Percentiles rank a stretch among this genome's conserved stretches.
These are phyloP conservation scores for Allium sativum DNA, from an alignment of 106 monocot species.

Conservation along the genomic window DNA sequence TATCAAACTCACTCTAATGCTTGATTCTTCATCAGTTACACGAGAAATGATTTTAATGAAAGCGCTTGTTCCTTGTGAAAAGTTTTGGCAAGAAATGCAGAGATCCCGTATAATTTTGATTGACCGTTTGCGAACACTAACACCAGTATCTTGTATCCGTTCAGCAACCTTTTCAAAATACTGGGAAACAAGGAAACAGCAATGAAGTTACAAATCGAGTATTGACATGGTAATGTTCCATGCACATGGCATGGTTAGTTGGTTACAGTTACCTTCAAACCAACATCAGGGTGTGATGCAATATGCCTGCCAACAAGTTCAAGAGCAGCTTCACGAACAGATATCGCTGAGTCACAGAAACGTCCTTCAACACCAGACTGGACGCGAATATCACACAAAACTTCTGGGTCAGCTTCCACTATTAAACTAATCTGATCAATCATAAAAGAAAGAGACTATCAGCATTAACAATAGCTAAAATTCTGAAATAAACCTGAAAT, in stretches of 20 bases:
- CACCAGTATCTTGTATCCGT: slow-evolving; percentile 95
- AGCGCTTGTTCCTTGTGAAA: slow-evolving; percentile 57
- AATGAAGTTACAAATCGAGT: neutral
- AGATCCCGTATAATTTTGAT: slow-evolving; percentile 94
- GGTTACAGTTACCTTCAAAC: slow-evolving; percentile 59
- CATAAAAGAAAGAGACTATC: neutral
- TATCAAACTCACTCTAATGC: slow-evolving; percentile 61
- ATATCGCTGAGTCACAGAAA: slow-evolving; percentile 97
- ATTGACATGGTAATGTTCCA: neutral
- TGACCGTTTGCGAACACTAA: slow-evolving; percentile 94
- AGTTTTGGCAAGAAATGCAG: slow-evolving; percentile 68
- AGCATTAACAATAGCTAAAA: no score
- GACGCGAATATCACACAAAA: slow-evolving; percentile 85
- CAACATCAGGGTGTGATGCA: slow-evolving; percentile 98
- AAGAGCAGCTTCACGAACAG: slow-evolving; percentile 95
- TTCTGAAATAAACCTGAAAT: neutral
- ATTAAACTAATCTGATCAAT: slow-evolving; percentile 72
- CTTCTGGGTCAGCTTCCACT: slow-evolving; percentile 98
- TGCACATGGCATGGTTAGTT: slow-evolving; percentile 1
- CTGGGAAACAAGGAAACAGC: slow-evolving; percentile 26
- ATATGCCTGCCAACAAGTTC: slow-evolving; percentile 99
- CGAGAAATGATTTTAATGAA: slow-evolving; percentile 97
- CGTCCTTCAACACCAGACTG: slow-evolving; percentile 97
- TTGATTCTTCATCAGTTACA: slow-evolving; percentile 94
- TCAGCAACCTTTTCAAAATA: slow-evolving; percentile 97